These are phyloP conservation scores for Pyrenophora teres DNA, from an alignment of 2,329 filamentous ascomycete genomes.

Conservation along the genomic window DNA sequence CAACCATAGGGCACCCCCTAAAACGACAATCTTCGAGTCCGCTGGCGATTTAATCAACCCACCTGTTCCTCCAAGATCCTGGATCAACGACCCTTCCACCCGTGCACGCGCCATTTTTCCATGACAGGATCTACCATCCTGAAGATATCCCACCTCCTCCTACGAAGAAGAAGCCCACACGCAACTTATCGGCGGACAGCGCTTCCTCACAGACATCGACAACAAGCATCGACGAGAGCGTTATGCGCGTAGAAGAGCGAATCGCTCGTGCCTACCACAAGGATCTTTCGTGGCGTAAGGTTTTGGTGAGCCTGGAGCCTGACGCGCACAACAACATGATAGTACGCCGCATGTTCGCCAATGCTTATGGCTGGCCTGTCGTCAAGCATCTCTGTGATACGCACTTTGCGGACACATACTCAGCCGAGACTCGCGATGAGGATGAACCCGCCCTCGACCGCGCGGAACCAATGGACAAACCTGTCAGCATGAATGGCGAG, in stretches of 20 bases:
- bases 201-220: constrained; percentile 30
- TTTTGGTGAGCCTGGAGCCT: constrained; percentile 90
- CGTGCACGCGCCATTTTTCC: constrained; percentile 89
- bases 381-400: constrained; percentile 93
- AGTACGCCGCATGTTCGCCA: constrained; percentile 93
- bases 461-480: constrained; percentile 63
- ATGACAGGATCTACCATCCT: constrained; percentile 93
- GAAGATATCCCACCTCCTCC: constrained; percentile 87
- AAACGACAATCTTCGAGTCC: constrained; percentile 92
- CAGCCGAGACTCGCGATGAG: constrained; percentile 69
- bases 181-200: constrained; percentile 47
- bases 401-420: constrained; percentile 80
- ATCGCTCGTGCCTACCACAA: constrained; percentile 95
- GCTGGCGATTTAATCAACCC: constrained; percentile 92
- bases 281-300: constrained; percentile 92
- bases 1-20: constrained; percentile 73
- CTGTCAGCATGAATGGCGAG: constrained; percentile 65
- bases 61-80: constrained; percentile 79
- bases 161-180: constrained; percentile 46
- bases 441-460: constrained; percentile 70
- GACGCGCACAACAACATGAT: constrained; percentile 99
- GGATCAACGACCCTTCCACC: constrained; percentile 79
- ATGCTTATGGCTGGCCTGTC: constrained; percentile 97
- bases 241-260: constrained; percentile 94
- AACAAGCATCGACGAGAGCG: constrained; percentile 55